Evolutionary conservation across 1,139 yeast genomes (phyloP).

Genomic region (Geotrichum candidum): DNA sequence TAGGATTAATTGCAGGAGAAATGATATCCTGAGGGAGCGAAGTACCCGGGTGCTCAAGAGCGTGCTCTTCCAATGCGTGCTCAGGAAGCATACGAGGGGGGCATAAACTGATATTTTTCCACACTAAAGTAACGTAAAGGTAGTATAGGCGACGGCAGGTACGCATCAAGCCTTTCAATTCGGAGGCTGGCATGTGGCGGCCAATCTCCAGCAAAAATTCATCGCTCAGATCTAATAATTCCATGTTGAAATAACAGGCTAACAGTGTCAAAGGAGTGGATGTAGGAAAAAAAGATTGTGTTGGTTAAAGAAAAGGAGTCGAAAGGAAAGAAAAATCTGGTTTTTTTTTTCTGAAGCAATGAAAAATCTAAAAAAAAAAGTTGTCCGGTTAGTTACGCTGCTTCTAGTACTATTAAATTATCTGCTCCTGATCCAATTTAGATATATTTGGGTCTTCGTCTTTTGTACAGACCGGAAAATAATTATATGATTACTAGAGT

Average conservation of each 20-base stretch:
- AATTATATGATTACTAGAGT: background rate
- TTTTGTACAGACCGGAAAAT: background rate
- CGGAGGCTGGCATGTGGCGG: constrained; percentile 13
- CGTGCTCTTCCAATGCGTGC: constrained; percentile 16
- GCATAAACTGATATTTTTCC: constrained; percentile 14
- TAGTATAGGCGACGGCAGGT: constrained; percentile 13
- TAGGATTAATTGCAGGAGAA: constrained; percentile 15
- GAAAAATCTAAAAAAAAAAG: background rate
- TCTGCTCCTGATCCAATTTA: background rate
- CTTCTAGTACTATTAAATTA: background rate
- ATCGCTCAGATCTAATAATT: constrained; percentile 13
- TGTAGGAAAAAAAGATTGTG: background rate
- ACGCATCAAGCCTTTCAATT: constrained; percentile 11
- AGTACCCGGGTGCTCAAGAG: constrained; percentile 16
- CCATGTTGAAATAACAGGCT: constrained; percentile 6
- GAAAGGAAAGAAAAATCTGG: background rate
- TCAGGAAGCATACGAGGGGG: constrained; percentile 16
- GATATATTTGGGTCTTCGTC: background rate
- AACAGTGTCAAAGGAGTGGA: background rate
- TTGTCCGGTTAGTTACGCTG: background rate
- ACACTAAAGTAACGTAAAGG: constrained; percentile 12
- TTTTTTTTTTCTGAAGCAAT: background rate
- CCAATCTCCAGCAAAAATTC: constrained; percentile 14
- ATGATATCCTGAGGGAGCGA: constrained; percentile 16
- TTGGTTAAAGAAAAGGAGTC: background rate